Conservation (phyloP, 805 yeast genomes). For the Teunomyces stri region DNA sequence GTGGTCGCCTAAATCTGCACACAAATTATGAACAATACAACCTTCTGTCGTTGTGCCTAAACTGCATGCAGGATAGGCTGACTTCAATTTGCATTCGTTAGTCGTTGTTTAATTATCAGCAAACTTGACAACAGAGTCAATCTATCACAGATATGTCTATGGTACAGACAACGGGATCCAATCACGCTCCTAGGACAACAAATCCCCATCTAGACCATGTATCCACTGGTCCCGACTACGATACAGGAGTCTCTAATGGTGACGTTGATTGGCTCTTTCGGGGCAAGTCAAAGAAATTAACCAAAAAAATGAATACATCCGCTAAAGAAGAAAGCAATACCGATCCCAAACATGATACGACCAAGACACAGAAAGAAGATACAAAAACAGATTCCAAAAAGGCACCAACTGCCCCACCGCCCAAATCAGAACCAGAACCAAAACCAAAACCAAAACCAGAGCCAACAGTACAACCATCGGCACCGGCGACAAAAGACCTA, state of each 20-base stretch:
- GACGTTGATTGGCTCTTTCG: slow-evolving; percentile 85
- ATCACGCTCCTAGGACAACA: neutral
- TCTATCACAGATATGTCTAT: neutral
- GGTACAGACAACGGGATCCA: neutral
- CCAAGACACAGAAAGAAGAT: neutral
- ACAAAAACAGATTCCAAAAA: neutral
- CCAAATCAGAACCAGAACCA: neutral
- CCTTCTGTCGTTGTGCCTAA: neutral
- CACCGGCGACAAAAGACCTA: neutral
- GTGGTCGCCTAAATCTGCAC: too few relatives aligned
- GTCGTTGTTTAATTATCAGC: neutral
- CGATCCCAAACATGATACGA: slow-evolving; percentile 1
- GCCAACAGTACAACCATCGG: too few relatives aligned
- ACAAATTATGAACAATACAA: too few relatives aligned
- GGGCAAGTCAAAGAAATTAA: slow-evolving; percentile 64
- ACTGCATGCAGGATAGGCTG: neutral
- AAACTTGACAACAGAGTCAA: neutral
- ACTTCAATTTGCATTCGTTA: neutral
- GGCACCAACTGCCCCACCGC: neutral
- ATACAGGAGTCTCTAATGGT: slow-evolving; percentile 62
- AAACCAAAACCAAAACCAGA: too few relatives aligned
- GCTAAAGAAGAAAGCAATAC: slow-evolving; percentile 1
- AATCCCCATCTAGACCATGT: neutral
- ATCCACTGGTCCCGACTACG: slow-evolving; percentile 11
- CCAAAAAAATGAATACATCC: slow-evolving; percentile 36